phyloP scores from a whole-genome alignment of 805 yeast genomes.

The Saccharomycopsis selenospora region DNA sequence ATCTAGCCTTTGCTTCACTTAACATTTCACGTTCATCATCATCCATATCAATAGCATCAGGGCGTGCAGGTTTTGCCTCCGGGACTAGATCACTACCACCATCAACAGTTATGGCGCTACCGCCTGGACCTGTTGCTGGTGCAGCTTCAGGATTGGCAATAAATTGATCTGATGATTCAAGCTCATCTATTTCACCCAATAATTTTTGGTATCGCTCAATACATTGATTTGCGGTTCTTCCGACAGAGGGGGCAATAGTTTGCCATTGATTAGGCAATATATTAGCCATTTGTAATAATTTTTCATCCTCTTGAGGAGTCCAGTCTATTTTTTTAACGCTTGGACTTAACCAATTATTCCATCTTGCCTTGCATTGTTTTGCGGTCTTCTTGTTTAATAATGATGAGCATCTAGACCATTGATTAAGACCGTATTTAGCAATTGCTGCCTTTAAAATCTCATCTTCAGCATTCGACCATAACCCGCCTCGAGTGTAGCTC shows the following conservation, averaged over 20 bases:
- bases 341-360: conserved; percentile 88
- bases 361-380: conserved; percentile 84
- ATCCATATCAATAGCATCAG: conserved; percentile 71
- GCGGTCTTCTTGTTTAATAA: conserved; percentile 80
- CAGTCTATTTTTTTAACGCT: conserved; percentile 56
- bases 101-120: conserved; percentile 23
- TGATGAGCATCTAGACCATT: conserved; percentile 92
- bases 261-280: conserved; percentile 92
- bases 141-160: conserved; percentile 12
- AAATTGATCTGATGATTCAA: not conserved
- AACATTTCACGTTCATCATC: conserved; percentile 90
- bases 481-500: conserved; percentile 17
- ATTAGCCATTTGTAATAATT: conserved; percentile 56
- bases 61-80: conserved; percentile 73
- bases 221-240: conserved; percentile 82
- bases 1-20: conserved; percentile 87
- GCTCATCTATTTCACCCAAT: conserved; percentile 44
- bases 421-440: conserved; percentile 86
- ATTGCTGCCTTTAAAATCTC: conserved; percentile 87
- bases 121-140: conserved; percentile 10
- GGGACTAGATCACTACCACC: conserved; percentile 66
- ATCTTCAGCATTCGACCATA: conserved; percentile 45
- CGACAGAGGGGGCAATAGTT: conserved; percentile 72
- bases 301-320: conserved; percentile 70
- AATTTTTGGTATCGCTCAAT: conserved; percentile 76